A percentile compares a stretch with the other conserved stretches of the same genome.
Conservation (phyloP, 2,329 filamentous ascomycete genomes). For the Cryphonectria naterciae region DNA sequence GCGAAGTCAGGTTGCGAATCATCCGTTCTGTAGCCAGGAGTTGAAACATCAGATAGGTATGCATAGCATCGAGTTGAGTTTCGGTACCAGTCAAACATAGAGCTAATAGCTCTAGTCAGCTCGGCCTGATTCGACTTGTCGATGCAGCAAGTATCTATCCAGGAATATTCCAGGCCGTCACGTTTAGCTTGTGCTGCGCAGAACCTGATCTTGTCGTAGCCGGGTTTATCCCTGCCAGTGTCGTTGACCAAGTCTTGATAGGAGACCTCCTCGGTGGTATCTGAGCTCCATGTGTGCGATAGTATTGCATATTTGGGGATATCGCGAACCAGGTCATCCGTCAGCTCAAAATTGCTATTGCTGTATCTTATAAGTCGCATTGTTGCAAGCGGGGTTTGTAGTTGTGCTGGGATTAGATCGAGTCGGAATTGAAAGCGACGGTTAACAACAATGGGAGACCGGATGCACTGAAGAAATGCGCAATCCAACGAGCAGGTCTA, state of each 20-base stretch:
- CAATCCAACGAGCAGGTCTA: too few relatives aligned
- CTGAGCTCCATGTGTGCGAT: conserved; percentile 36
- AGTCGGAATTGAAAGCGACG: neutral
- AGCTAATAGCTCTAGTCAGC: conserved; percentile 24
- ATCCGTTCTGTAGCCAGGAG: neutral
- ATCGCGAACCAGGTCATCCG: conserved; percentile 12
- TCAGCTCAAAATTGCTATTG: conserved; percentile 8
- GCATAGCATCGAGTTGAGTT: conserved; percentile 23
- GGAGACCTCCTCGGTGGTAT: conserved; percentile 24
- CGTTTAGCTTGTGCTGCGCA: conserved; percentile 11
- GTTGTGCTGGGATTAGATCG: neutral
- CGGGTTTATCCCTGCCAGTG: conserved; percentile 7
- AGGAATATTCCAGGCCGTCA: conserved; percentile 16
- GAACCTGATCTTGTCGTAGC: conserved; percentile 21
- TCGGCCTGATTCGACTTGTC: conserved; percentile 11
- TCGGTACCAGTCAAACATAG: conserved; percentile 16
- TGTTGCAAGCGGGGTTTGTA: neutral
- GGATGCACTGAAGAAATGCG: too few relatives aligned
- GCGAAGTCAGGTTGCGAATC: neutral
- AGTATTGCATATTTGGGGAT: conserved; percentile 32
- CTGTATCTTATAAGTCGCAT: conserved; percentile 23
- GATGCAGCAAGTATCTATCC: conserved; percentile 21
- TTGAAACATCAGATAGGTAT: conserved; percentile 23
- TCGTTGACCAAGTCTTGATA: conserved; percentile 28
- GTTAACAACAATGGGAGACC: too few relatives aligned